These are phyloP conservation scores for Starmera caribaea DNA, from an alignment of 805 yeast genomes.

Conservation along the genomic window DNA sequence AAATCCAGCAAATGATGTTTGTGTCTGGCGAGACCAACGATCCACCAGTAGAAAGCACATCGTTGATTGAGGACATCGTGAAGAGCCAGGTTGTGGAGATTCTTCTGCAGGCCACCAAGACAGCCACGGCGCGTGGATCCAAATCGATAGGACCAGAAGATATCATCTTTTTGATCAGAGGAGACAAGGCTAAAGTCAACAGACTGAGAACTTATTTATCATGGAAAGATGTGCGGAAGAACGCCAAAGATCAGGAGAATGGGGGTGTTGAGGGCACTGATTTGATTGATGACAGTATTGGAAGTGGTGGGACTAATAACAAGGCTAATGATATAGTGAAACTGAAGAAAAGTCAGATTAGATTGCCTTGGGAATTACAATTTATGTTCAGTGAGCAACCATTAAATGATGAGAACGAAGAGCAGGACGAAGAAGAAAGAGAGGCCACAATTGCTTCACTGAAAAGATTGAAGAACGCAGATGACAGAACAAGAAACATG, in stretches of 20 bases:
- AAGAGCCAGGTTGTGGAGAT: slow-evolving; percentile 91
- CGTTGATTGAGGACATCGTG: slow-evolving; percentile 92
- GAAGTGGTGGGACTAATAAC: slow-evolving; percentile 22
- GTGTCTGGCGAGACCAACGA: slow-evolving; percentile 93
- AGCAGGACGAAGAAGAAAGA: slow-evolving; percentile 78
- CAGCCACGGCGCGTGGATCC: slow-evolving; percentile 74
- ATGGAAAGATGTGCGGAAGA: slow-evolving; percentile 95
- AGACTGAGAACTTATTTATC: slow-evolving; percentile 83
- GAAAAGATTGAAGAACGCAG: slow-evolving; percentile 84
- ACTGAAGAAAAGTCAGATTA: slow-evolving; percentile 65
- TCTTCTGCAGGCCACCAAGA: slow-evolving; percentile 60
- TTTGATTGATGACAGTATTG: slow-evolving; percentile 33
- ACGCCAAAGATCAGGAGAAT: slow-evolving; percentile 56
- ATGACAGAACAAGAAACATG: slow-evolving; percentile 88
- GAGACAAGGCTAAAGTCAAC: slow-evolving; percentile 89
- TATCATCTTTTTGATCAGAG: slow-evolving; percentile 83
- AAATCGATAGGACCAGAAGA: slow-evolving; percentile 87
- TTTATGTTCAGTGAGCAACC: slow-evolving; percentile 92
- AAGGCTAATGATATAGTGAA: slow-evolving; percentile 37
- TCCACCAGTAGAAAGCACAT: slow-evolving; percentile 85
- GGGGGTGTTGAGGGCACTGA: slow-evolving; percentile 50
- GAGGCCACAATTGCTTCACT: slow-evolving; percentile 86
- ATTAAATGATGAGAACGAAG: slow-evolving; percentile 56
- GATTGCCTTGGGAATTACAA: slow-evolving; percentile 92
- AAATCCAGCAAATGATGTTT: slow-evolving; percentile 99